Base-by-base conservation (phyloP, 129 eudicot genomes). In the Escallonia rubra region DNA sequence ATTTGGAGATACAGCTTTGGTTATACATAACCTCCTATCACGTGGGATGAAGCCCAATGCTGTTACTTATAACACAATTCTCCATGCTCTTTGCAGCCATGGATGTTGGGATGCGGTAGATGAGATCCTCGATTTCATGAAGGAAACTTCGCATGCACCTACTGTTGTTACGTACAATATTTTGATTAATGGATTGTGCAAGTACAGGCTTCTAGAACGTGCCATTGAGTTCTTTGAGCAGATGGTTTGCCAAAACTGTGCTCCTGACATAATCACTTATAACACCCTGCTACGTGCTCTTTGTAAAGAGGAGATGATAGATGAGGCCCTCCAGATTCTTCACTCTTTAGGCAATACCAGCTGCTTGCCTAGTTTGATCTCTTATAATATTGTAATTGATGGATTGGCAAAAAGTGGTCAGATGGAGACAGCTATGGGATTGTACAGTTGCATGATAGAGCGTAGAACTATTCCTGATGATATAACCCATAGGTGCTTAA, bases 231-330 rank as follows among this genome's bases (percentile, higher is more conserved):
- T 78, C 44, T 79, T 91, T 38, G 64, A 47, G 10, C 79, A 83
- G 52, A 91, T 91, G 97, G 82, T 91, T 56, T 66, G 61, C 16
- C 52, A 13, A 8, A 56, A 72, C 34, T 83, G 74, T 44, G 52
- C 74, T 42, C 97, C 96, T 44, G 93, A 91, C 62, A 83, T 87
- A 66, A 75, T 91, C 23, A 91, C 97, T 11, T 91, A 91, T 59
- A 91, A 91, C 80, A 91, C 88, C 49, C 84, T 91, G 52, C 58
- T 87, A 55, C 81, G 78, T 9, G 88, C 86, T 42, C 80, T 87
- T 44, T 81, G 86, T 73, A 85, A 81, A 63, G 88, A 83, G 68
- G 88, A 76, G 14, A 70, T 87, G 88, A 52, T 71, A 43, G 83
- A 85, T 59, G 85, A 85, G 61, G 75, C 93, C 43, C 73, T 87